A percentile compares a stretch with the other conserved stretches of the same genome.
phyloP scores from a whole-genome alignment of 345 rosid species.

The Abelmoschus esculentus region DNA sequence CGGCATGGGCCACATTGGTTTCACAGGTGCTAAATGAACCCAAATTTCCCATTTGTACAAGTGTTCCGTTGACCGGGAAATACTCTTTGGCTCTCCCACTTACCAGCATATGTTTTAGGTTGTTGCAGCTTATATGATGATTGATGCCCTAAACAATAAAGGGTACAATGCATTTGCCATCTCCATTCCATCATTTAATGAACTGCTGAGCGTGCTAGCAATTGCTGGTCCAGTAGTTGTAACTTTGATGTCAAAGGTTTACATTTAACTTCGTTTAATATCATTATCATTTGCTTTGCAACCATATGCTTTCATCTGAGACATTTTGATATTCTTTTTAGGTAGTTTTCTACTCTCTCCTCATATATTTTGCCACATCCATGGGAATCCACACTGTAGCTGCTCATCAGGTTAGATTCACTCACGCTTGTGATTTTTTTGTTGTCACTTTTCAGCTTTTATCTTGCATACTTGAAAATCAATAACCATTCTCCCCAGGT shows the following conservation, averaged over 20 bases:
- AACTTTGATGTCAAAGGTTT: conserved; percentile 57
- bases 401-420: conserved; percentile 73
- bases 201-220: conserved; percentile 46
- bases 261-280: conserved; percentile 5
- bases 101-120: conserved; percentile 33
- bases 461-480: too few relatives aligned
- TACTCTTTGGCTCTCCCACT: background rate
- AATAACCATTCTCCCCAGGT: too few relatives aligned
- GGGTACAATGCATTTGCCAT: conserved; percentile 67
- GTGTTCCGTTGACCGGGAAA: background rate
- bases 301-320: conserved; percentile 13
- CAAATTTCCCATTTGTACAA: background rate
- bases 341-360: conserved; percentile 73
- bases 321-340: conserved; percentile 26
- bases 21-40: conserved; percentile 51
- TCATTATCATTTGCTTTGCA: conserved; percentile 2
- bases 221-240: conserved; percentile 71
- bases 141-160: conserved; percentile 59
- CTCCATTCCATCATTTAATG: conserved; percentile 51
- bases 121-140: conserved; percentile 89
- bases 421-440: too few relatives aligned
- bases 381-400: conserved; percentile 74
- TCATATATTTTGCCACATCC: conserved; percentile 72
- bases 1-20: conserved; percentile 85
- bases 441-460: too few relatives aligned